Evolutionary conservation across 495 filamentous ascomycete species (phyloP), one percentile per base, ranked within the genome.

Genomic region (Entonaema liquescens): DNA sequence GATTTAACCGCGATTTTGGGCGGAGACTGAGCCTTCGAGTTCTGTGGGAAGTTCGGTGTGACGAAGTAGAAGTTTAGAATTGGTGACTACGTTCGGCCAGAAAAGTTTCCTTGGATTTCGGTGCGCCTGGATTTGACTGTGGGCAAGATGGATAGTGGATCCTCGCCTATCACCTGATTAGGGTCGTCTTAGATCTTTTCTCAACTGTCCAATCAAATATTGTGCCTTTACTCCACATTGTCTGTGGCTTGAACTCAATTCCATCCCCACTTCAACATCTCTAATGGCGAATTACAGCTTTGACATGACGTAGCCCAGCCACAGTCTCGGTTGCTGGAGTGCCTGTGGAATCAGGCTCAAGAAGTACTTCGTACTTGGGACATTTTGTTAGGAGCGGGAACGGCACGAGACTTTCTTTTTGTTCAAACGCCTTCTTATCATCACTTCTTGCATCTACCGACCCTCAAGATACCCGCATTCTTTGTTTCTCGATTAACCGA

Each of bases 1-100:
- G 79, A 70, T 85, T 85, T 85, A 85, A 85, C 83, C 83, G 83
- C 83, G 64, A 67, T 74, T 76, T 79, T 79, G 79, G 74, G 83
- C 83, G 83, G 83, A 84, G 83, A 85, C 83, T 84, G 83, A 85
- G 81, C 81, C 83, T 84, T 85, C 83, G 79, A 81, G 82, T 84
- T 81, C 82, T 79, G 76, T 72, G 64, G 70, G 70, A 68, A 65
- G 28, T 79, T 79, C 63, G 71, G 75, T 66, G 25, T 74, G 67
- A 75, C 61, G 63, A 74, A 31, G 69, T 72, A 35, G 67, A 62
- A 71, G 60, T 52, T 65, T 69, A 65, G 28, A 55, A 60, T 42
- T 40, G 33, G 25, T 72, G 55, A 31, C 57, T 56, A 35, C 60
- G 56, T 72, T 72, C 67, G 65, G 36, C 53, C 65, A 66, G 56